These are phyloP conservation scores for Andrographis paniculata DNA, from an alignment of 305 asterid species.

Conservation along the genomic window DNA sequence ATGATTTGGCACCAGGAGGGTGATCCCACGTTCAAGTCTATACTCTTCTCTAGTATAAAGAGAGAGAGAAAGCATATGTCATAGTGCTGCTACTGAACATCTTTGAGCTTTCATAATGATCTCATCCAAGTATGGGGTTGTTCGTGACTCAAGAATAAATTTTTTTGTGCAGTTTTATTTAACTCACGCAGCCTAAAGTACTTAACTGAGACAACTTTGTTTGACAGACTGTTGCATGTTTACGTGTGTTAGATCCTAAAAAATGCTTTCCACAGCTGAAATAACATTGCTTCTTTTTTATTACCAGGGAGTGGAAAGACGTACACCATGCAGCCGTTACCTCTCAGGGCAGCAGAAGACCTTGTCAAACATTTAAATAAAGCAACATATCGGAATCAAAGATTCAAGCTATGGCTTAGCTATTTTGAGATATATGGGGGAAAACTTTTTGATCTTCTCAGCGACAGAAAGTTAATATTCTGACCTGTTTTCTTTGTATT, in stretches of 20 bases:
- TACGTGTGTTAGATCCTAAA: conserved; percentile 7
- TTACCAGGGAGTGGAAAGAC: conserved; percentile 96
- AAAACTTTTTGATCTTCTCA: conserved; percentile 72
- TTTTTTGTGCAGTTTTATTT: not conserved
- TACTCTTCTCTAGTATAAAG: no score
- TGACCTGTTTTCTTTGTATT: no score
- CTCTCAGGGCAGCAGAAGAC: conserved; percentile 94
- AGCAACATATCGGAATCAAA: conserved; percentile 87
- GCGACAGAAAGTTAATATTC: conserved; percentile 89
- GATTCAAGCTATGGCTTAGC: conserved; percentile 76
- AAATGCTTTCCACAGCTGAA: not conserved
- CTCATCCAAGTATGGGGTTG: no score
- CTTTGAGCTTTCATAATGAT: no score
- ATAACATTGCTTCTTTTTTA: conserved; percentile 10
- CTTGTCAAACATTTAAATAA: conserved; percentile 79
- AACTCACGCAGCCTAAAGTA: not conserved
- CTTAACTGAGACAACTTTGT: not conserved
- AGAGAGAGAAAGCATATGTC: no score
- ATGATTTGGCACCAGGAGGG: no score
- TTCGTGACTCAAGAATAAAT: no score
- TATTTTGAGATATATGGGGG: conserved; percentile 96
- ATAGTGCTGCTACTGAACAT: no score
- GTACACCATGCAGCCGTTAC: conserved; percentile 97
- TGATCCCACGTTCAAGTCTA: no score
- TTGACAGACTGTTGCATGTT: not conserved